Conservation (phyloP, 345 rosid genomes). For the Psidium guajava region DNA sequence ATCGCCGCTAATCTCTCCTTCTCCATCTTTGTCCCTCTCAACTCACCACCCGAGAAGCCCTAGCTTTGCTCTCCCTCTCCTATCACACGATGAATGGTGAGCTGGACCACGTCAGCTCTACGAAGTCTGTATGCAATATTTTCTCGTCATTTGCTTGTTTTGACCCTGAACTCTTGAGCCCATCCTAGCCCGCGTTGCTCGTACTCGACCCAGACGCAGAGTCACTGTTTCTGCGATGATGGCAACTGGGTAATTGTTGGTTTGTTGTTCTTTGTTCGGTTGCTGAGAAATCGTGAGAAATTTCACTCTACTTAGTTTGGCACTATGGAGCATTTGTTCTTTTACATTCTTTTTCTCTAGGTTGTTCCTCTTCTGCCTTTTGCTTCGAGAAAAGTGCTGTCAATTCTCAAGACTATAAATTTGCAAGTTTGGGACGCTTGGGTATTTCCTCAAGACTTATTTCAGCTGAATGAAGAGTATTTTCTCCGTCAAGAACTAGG, state of each 20-base stretch:
- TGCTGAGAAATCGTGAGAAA: not conserved
- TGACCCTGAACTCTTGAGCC: not conserved
- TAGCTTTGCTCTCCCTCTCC: too few species aligned
- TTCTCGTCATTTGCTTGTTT: not conserved
- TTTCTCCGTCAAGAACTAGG: not conserved
- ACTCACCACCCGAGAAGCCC: too few species aligned
- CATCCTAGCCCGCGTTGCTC: not conserved
- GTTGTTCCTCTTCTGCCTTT: not conserved
- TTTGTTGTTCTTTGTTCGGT: not conserved
- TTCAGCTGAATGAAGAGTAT: not conserved
- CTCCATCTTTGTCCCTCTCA: too few species aligned
- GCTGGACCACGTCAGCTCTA: too few species aligned
- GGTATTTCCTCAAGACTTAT: not conserved
- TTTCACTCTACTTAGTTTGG: not conserved
- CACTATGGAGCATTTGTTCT: not conserved
- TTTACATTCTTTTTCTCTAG: not conserved
- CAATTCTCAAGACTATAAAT: not conserved
- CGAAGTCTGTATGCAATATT: too few species aligned
- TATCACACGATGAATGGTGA: too few species aligned
- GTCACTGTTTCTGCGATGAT: not conserved
- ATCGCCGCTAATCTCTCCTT: too few species aligned
- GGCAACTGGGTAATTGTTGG: conserved; percentile 4
- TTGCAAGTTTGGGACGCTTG: not conserved
- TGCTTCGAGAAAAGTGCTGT: not conserved
- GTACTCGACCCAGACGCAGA: not conserved